Evolutionary conservation across 2,329 filamentous ascomycete genomes (phyloP), one percentile per base, ranked within the genome.

Genomic region (Juglanconis juglandina): DNA sequence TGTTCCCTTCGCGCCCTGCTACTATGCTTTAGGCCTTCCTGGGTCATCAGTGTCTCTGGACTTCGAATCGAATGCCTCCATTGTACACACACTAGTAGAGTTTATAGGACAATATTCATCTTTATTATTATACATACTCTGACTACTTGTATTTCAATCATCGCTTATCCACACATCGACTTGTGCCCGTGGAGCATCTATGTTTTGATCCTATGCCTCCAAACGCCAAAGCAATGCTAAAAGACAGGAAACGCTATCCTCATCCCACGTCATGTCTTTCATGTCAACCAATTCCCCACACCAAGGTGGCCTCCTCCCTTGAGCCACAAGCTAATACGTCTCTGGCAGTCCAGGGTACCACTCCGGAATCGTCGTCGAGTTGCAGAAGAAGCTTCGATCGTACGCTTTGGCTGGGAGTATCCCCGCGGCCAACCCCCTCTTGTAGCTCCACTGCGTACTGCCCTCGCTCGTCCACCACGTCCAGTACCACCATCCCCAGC

Each of bases 401-500:
- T 89, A 92, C 1, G 90, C 88, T 77, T 90, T 88, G 44, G 78
- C 72, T 2, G 95, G 95, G 76, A 99, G 74, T 52, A 94, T 91
- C 0, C 91, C 91, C 1, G 89, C 89, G 56, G 82, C 82, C 64
- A 93, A 78, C 0, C 92, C 93, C 65, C 87, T 81, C 75, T 93
- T 87, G 78, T 95, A 96, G 72, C 92, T 96, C 95, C 95, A 99
- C 76, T 97, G 92, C 62, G 87, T 81, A 53, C 90, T 87, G 65
- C 76, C 81, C 62, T 64, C 56, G 49, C 56, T 56, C 11, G 59
- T 64, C 59, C 59, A 62, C 62, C 62, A 96, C 39, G 93, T 98
- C 95, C 95, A 99, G 77, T 99, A 99, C 77, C 96, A 97, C 95
- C 95, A 99, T 53, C 95, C 95, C 88, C 90, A 95, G 5, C 91